phyloP scores from a whole-genome alignment of 1,284 basidiomycete species.

The Phellinidium pouzarii region DNA sequence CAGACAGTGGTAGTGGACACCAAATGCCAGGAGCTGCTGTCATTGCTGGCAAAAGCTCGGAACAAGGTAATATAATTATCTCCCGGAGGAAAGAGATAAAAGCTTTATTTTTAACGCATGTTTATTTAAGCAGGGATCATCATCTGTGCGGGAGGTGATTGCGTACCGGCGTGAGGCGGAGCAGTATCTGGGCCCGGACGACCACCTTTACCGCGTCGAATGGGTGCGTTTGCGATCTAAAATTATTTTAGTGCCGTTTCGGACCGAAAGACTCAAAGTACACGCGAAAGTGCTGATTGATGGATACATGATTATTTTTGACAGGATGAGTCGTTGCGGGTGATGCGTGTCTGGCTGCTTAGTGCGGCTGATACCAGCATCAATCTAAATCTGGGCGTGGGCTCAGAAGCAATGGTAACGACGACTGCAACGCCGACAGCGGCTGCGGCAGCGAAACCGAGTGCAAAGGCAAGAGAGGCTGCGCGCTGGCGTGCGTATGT shows the following conservation, averaged over 20 bases:
- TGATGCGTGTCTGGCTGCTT: slow-evolving; percentile 73
- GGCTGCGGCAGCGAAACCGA: slow-evolving; percentile 25
- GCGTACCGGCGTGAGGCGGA: slow-evolving; percentile 90
- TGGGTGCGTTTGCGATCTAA: slow-evolving; percentile 71
- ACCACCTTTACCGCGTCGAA: slow-evolving; percentile 87
- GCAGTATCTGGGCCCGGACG: slow-evolving; percentile 77
- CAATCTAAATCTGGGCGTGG: slow-evolving; percentile 30
- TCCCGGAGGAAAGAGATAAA: slow-evolving; percentile 26
- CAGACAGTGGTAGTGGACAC: slow-evolving; percentile 76
- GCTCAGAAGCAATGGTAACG: too few relatives aligned
- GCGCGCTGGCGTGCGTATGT: slow-evolving; percentile 84
- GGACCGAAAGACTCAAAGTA: slow-evolving; percentile 2
- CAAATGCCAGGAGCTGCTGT: slow-evolving; percentile 70
- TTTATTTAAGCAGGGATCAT: slow-evolving; percentile 25
- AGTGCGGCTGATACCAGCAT: slow-evolving; percentile 76
- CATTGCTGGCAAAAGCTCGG: slow-evolving; percentile 50
- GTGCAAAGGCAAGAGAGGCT: slow-evolving; percentile 29
- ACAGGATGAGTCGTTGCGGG: slow-evolving; percentile 58
- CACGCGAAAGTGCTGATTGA: neutral
- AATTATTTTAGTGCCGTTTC: neutral
- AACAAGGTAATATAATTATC: slow-evolving; percentile 16
- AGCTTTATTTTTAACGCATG: neutral
- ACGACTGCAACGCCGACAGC: too few relatives aligned
- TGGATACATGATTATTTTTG: neutral
- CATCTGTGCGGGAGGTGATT: slow-evolving; percentile 74